Evolutionary conservation across 805 yeast genomes (phyloP).

Genomic region (Monosporozyma siamensis): DNA sequence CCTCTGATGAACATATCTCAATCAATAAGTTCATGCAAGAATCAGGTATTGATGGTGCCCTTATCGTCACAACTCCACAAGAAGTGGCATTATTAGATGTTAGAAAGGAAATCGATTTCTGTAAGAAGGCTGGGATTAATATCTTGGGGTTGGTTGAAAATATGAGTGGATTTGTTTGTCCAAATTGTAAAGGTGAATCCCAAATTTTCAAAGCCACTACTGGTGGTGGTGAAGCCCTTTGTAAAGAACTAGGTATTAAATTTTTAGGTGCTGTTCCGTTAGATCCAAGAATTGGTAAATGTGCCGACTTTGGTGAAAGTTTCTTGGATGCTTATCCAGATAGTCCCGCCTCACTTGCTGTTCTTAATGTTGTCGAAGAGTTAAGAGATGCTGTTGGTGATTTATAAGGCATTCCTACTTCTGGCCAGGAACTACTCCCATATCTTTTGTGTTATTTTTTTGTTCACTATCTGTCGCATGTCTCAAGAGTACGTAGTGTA

Average conservation of each 20-base stretch:
- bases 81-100: constrained; percentile 94
- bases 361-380: constrained; percentile 71
- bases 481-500: too few relatives aligned
- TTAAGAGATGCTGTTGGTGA: constrained; percentile 47
- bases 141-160: constrained; percentile 90
- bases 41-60: constrained; percentile 89
- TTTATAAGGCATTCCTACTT: constrained; percentile 8
- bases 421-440: too few relatives aligned
- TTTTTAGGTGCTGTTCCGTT: constrained; percentile 90
- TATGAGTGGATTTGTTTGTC: constrained; percentile 98
- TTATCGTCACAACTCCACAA: constrained; percentile 93
- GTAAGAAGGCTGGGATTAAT: constrained; percentile 80
- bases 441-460: neutral
- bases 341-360: constrained; percentile 85
- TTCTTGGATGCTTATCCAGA: constrained; percentile 80
- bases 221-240: constrained; percentile 86
- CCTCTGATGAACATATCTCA: constrained; percentile 92
- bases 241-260: constrained; percentile 66
- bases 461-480: too few relatives aligned
- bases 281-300: constrained; percentile 86
- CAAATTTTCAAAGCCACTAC: constrained; percentile 90
- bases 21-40: constrained; percentile 83
- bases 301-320: constrained; percentile 80
- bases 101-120: constrained; percentile 90
- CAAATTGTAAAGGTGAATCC: constrained; percentile 83